Conservation (phyloP, 768 basidiomycete species). For the Tricholoma sp. region DNA sequence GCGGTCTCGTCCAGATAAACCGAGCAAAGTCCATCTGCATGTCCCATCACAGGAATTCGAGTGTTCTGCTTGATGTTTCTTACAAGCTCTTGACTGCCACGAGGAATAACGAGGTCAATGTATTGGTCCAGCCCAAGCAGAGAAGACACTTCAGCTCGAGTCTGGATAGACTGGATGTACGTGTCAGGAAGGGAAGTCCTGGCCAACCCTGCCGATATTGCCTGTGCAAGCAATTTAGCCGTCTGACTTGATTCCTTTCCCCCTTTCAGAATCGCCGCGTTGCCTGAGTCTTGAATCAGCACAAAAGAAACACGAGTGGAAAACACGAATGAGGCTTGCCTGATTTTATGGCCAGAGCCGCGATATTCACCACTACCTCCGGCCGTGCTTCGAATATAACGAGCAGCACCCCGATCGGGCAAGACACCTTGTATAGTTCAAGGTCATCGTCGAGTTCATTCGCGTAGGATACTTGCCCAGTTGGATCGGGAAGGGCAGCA, state of each 20-base stretch:
- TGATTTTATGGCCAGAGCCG: conserved; percentile 93
- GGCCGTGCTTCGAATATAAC: conserved; percentile 98
- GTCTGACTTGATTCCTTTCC: conserved; percentile 93
- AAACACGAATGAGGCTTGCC: conserved; percentile 43
- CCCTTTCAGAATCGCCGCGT: conserved; percentile 95
- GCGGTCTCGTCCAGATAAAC: conserved; percentile 87
- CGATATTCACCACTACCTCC: conserved; percentile 97
- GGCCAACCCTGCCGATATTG: conserved; percentile 74
- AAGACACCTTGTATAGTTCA: conserved; percentile 90
- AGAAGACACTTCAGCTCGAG: conserved; percentile 85
- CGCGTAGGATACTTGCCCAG: conserved; percentile 82
- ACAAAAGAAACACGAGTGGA: background rate
- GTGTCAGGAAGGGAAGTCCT: conserved; percentile 68
- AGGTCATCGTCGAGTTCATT: conserved; percentile 83
- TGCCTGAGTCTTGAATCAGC: conserved; percentile 50
- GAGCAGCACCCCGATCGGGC: conserved; percentile 92
- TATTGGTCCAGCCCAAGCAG: conserved; percentile 83
- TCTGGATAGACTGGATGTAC: conserved; percentile 91
- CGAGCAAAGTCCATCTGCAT: conserved; percentile 93
- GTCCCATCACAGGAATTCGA: conserved; percentile 96
- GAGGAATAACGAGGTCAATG: conserved; percentile 95
- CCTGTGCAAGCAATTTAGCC: conserved; percentile 65
- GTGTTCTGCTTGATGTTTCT: conserved; percentile 84
- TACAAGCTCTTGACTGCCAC: conserved; percentile 91
- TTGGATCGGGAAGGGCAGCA: conserved; percentile 80